Base-by-base conservation (phyloP, 345 rosid species). In the Cardamine chenopodiifolia region DNA sequence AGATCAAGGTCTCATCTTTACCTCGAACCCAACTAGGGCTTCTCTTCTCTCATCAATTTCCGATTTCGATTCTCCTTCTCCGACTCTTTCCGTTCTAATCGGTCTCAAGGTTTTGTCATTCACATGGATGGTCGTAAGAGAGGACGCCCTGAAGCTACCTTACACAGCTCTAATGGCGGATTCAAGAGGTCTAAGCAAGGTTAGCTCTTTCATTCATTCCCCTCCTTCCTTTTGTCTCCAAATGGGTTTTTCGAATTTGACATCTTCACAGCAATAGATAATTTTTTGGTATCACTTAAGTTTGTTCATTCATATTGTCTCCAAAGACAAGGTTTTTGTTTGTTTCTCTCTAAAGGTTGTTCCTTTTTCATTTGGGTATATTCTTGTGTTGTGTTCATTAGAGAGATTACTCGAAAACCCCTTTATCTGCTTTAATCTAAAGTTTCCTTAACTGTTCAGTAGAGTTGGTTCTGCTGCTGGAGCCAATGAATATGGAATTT, bases 81-180 rank as follows among this genome's bases (percentile, higher is more conserved):
- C 54, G 61, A 11, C 15, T 10, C 58, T 70, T 17, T 11, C 25
- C 42, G 53, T 11, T 55, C 17, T 13, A 70, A 71, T 49, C 52
- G n/a, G 0, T 61, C 28, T 49, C 59, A 22, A 59, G 48, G 26
- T 23, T 59, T 71, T 3, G 23, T 10, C 20, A 45, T 23, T 20
- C 25, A 45, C 42, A 88, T 87, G 96, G 95, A 86, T 72, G 69
- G 70, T 45, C 86, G 87, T 54, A 91, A 91, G 82, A 85, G 96
- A 82, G 88, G 84, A 66, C 85, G 86, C 59, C 25, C 76, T 55
- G 89, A 85, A 29, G 79, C 79, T 76, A 76, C 80, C 25, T 57
- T 71, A 19, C 63, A 79, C 69, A 56, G 57, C 52, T 80, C 72
- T 20, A 92, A 89, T 82, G 93, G 93, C 34, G 88, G 87, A 58